Conservation (phyloP, 441 rosid species). For the Codiaeum variegatum region DNA sequence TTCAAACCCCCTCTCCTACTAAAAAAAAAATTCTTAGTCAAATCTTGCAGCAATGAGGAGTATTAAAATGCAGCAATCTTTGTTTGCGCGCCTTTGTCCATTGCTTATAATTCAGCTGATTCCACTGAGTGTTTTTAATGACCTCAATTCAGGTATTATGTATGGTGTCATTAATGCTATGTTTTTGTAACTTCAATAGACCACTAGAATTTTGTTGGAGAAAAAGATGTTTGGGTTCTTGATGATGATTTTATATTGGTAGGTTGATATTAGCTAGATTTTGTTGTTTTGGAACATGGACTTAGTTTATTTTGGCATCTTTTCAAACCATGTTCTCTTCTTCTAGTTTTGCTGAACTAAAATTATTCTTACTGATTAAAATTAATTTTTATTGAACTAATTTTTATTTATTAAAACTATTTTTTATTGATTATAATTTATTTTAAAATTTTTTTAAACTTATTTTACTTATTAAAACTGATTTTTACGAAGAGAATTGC, state of each 20-base stretch:
- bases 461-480: too few species aligned
- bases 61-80: conserved; percentile 40
- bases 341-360: too few species aligned
- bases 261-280: conserved; percentile 53
- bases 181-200: conserved; percentile 37
- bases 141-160: conserved; percentile 45
- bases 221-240: conserved; percentile 62
- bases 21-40: too few species aligned
- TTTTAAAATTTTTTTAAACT: too few species aligned
- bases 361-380: too few species aligned
- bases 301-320: neutral
- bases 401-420: too few species aligned
- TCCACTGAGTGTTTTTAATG: conserved; percentile 74
- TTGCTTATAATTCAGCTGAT: conserved; percentile 77
- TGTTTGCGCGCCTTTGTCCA: conserved; percentile 86
- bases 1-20: too few species aligned
- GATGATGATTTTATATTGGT: conserved; percentile 69
- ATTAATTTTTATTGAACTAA: too few species aligned
- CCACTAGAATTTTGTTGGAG: conserved; percentile 70
- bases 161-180: conserved; percentile 57
- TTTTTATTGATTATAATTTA: too few species aligned
- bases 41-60: conserved; percentile 34
- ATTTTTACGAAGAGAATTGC: too few species aligned
- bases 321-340: too few species aligned
- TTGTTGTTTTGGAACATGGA: too few species aligned